Conservation (phyloP, 78 protist genomes). For the Cyanophora paradoxa region DNA sequence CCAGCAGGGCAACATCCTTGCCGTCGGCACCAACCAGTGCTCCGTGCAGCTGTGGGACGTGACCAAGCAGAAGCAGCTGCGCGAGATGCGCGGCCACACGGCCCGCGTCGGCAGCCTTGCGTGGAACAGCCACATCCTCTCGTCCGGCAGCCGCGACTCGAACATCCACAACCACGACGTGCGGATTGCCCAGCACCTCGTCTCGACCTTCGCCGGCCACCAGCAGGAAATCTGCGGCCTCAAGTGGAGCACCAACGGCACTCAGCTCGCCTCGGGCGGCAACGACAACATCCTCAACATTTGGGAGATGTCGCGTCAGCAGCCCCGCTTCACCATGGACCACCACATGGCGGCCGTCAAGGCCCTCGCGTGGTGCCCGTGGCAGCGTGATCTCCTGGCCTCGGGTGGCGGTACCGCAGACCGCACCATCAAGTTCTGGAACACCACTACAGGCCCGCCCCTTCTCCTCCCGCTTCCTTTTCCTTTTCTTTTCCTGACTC, state of each 20-base stretch:
- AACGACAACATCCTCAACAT: conserved; percentile 95
- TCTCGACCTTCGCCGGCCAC: conserved; percentile 68
- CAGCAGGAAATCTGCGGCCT: conserved; percentile 95
- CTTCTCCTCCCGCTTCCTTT: conserved; percentile 49
- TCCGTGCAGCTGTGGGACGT: conserved; percentile 90
- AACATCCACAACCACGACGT: conserved; percentile 88
- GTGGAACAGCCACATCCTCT: conserved; percentile 91
- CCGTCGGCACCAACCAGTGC: conserved; percentile 86
- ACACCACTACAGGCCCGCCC: conserved; percentile 83
- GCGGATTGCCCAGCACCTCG: conserved; percentile 67
- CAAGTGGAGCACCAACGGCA: conserved; percentile 92
- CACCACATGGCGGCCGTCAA: conserved; percentile 85
- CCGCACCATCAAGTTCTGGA: conserved; percentile 93
- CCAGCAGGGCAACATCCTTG: conserved; percentile 76
- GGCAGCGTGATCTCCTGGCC: conserved; percentile 86
- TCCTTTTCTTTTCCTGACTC: background rate
- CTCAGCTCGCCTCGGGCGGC: conserved; percentile 96
- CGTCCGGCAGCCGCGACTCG: conserved; percentile 82
- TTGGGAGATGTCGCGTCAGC: conserved; percentile 58
- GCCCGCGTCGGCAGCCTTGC: conserved; percentile 91
- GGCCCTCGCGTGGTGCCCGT: conserved; percentile 99
- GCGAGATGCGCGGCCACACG: conserved; percentile 86
- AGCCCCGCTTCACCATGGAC: conserved; percentile 43
- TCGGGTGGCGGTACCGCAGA: conserved; percentile 99
- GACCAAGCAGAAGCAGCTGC: conserved; percentile 41